A percentile compares a stretch with the other conserved stretches of the same genome.
phyloP scores from a whole-genome alignment of 805 yeast species.

The Helenozyma rhizophorensis region DNA sequence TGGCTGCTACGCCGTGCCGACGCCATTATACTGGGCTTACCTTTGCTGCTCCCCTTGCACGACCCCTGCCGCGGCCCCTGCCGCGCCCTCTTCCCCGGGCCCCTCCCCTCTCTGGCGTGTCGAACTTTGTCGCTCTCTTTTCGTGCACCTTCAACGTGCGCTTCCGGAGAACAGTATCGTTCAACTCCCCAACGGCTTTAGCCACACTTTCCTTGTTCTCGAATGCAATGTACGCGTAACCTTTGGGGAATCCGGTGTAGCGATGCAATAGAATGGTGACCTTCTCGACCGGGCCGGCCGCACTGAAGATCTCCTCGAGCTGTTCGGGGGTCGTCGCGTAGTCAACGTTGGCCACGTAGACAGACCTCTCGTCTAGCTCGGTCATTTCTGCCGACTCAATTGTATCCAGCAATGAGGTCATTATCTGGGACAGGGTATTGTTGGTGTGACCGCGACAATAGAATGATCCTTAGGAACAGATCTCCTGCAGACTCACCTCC shows the following conservation, averaged over 20 bases:
- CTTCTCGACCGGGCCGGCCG: conserved; percentile 44
- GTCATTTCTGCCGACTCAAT: conserved; percentile 1
- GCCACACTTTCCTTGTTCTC: conserved; percentile 37
- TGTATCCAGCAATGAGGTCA: too few species aligned
- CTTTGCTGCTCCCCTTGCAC: conserved; percentile 27
- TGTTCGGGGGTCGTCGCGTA: conserved; percentile 46
- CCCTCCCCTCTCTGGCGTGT: conserved; percentile 35
- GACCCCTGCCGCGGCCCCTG: conserved; percentile 22
- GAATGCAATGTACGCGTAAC: conserved; percentile 64
- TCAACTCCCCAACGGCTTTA: conserved; percentile 41
- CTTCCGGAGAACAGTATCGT: conserved; percentile 42
- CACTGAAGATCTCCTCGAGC: conserved; percentile 43
- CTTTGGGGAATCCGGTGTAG: conserved; percentile 45
- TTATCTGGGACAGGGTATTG: too few species aligned
- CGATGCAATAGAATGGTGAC: conserved; percentile 49
- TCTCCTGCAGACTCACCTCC: too few species aligned
- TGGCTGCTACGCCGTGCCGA: too few species aligned
- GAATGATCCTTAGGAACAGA: too few species aligned
- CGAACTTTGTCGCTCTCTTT: conserved; percentile 46
- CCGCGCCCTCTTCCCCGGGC: conserved; percentile 22
- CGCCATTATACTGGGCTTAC: conserved; percentile 15
- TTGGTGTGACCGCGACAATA: too few species aligned
- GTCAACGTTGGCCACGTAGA: conserved; percentile 51
- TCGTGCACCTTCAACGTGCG: conserved; percentile 43
- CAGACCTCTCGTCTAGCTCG: conserved; percentile 49